Evolutionary conservation across 495 filamentous ascomycete species (phyloP).

Genomic region (Lasiosphaeris hirsuta): DNA sequence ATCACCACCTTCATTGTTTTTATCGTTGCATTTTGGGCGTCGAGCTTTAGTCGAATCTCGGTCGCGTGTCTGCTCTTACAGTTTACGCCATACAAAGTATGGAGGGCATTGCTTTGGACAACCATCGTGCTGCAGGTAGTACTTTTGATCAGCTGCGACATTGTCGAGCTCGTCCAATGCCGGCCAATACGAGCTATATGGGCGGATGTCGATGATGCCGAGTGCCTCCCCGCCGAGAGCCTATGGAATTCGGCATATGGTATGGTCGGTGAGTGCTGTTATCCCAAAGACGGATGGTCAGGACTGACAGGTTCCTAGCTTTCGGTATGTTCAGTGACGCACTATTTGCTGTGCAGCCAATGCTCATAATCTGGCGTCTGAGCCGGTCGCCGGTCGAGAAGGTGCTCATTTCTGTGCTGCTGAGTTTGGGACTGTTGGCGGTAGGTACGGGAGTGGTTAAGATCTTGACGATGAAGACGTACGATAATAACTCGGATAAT

Average conservation of each 20-base stretch:
- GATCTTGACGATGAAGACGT: neutral
- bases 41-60: conserved; percentile 5
- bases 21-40: neutral
- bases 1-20: conserved; percentile 6
- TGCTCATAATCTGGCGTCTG: conserved; percentile 4
- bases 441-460: neutral
- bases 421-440: neutral
- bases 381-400: conserved; percentile 3
- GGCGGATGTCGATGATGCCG: neutral
- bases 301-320: neutral
- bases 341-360: conserved; percentile 1
- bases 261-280: neutral
- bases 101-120: neutral
- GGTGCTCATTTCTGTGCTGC: neutral
- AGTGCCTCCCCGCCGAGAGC: neutral
- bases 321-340: conserved; percentile 2
- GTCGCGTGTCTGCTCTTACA: conserved; percentile 2
- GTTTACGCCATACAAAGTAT: neutral
- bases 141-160: neutral
- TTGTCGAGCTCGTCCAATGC: conserved; percentile 1
- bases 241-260: conserved; percentile 1
- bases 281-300: neutral
- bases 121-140: conserved; percentile 1
- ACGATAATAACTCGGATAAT: neutral
- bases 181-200: conserved; percentile 7